These are phyloP conservation scores for Alternaria gansuensis DNA, from an alignment of 2,329 filamentous ascomycete genomes.

Conservation along the genomic window DNA sequence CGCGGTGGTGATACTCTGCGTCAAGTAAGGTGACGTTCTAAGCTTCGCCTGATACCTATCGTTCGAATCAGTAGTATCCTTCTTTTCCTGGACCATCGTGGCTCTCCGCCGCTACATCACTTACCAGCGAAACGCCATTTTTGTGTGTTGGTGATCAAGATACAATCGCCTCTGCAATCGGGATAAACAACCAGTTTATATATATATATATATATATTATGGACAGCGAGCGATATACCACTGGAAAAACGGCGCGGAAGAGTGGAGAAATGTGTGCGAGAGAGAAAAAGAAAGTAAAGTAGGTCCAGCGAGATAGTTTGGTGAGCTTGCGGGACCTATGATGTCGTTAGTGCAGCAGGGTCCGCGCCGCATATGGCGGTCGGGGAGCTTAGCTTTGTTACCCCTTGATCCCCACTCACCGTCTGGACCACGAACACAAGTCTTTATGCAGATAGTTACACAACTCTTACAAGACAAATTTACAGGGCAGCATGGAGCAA, in stretches of 20 bases:
- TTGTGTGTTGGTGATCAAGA: not conserved
- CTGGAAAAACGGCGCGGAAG: not conserved
- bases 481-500: not conserved
- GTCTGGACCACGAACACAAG: conserved; percentile 11
- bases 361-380: conserved; percentile 23
- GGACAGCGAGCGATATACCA: conserved; percentile 7
- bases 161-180: not conserved
- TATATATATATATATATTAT: not conserved
- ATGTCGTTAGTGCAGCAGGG: conserved; percentile 25
- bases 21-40: conserved; percentile 82
- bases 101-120: conserved; percentile 2
- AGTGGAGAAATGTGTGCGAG: conserved; percentile 17
- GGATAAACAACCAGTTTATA: not conserved
- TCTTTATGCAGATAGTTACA: conserved; percentile 10
- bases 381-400: conserved; percentile 21
- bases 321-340: conserved; percentile 24
- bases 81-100: not conserved
- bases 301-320: conserved; percentile 15
- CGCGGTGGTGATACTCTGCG: conserved; percentile 88
- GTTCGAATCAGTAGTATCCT: conserved; percentile 9
- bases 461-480: not conserved
- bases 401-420: conserved; percentile 17
- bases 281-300: conserved; percentile 15
- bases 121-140: conserved; percentile 26
- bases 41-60: conserved; percentile 86